Base-by-base conservation (phyloP, 371 early-diverging fungal species). In the Zopfochytrium polystomum region DNA sequence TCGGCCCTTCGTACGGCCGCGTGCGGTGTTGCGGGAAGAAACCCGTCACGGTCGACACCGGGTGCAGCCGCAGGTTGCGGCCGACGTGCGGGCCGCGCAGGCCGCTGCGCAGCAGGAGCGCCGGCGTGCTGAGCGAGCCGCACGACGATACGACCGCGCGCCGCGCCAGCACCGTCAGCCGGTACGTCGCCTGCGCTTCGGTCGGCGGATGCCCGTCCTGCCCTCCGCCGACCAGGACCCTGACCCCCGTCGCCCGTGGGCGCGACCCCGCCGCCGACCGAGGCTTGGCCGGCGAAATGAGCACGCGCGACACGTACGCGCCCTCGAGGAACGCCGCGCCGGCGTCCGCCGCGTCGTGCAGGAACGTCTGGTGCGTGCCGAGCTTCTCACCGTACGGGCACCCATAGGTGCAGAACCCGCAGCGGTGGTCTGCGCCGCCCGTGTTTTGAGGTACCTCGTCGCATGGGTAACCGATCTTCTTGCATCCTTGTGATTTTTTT, bases 351-450 rank as follows among this genome's bases (percentile, higher is more conserved):
- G 90, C 90, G 62, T 89, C 89, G 32, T 73, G 68, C 33, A 90
- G 78, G 78, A 80, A 90, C 2, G 85, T 83, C 65, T 82, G 77
- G 70, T 80, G 76, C 1, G 85, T 77, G 3, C 85, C 75, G 60
- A 87, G 86, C 70, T 90, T 90, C 65, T 85, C 79, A 20, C 84
- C 85, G 57, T 80, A 83, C 42, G 80, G 78, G 65, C 89, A 90
- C 18, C 90, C 91, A 38, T 81, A 71, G 35, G 68, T 77, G 56
- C 59, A 58, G 26, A 58, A 58, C 1, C 50, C 59, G 1, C 59
- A 58, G 25, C 29, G 22, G 35, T 58, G 59, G 30, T 44, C 47
- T 5, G 13, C 65, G 3, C 78, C 72, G 2, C 67, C 78, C 0
- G 87, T 83, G 70, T 89, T 89, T 78, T 90, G 88, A 30, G 85